A percentile compares a stretch with the other conserved stretches of the same genome.
Evolutionary conservation across 2,329 filamentous ascomycete species (phyloP).

Genomic region (Knufia petricola): DNA sequence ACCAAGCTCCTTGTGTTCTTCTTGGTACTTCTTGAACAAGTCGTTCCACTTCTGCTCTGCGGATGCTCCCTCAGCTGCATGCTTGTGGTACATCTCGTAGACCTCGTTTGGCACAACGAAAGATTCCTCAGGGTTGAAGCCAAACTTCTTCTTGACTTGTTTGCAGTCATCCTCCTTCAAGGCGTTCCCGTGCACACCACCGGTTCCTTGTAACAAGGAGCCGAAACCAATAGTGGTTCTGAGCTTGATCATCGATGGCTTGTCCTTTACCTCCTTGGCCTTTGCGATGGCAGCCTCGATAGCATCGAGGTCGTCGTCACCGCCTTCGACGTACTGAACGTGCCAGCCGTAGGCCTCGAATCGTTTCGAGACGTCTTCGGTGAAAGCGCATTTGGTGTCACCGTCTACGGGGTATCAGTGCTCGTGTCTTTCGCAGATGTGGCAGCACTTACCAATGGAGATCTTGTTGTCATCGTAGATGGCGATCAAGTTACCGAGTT

Average conservation of each 20-base stretch:
- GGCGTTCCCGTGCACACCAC: constrained; percentile 90
- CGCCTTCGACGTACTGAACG: constrained; percentile 70
- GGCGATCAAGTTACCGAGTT: constrained; percentile 94
- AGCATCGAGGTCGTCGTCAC: constrained; percentile 74
- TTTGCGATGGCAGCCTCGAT: constrained; percentile 84
- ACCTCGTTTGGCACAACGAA: constrained; percentile 93
- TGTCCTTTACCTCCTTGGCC: constrained; percentile 81
- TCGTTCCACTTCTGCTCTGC: constrained; percentile 92
- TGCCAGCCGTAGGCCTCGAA: constrained; percentile 99
- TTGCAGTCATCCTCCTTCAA: constrained; percentile 91
- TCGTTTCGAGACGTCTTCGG: constrained; percentile 87
- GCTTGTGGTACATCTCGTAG: constrained; percentile 82
- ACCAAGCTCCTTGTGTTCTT: constrained; percentile 67
- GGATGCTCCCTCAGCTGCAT: constrained; percentile 74
- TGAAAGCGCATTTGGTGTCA: constrained; percentile 92
- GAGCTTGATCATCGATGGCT: constrained; percentile 94
- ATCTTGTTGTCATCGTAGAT: constrained; percentile 99
- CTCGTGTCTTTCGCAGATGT: neutral
- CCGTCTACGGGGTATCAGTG: constrained; percentile 51
- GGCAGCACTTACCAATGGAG: constrained; percentile 52
- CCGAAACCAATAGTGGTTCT: constrained; percentile 96
- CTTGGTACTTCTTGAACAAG: constrained; percentile 75
- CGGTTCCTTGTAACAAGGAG: constrained; percentile 84
- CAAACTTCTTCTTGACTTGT: constrained; percentile 88
- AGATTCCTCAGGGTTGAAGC: constrained; percentile 87